Evolutionary conservation across 495 filamentous ascomycete genomes (phyloP).

Genomic region (Aspergillus cristatus): DNA sequence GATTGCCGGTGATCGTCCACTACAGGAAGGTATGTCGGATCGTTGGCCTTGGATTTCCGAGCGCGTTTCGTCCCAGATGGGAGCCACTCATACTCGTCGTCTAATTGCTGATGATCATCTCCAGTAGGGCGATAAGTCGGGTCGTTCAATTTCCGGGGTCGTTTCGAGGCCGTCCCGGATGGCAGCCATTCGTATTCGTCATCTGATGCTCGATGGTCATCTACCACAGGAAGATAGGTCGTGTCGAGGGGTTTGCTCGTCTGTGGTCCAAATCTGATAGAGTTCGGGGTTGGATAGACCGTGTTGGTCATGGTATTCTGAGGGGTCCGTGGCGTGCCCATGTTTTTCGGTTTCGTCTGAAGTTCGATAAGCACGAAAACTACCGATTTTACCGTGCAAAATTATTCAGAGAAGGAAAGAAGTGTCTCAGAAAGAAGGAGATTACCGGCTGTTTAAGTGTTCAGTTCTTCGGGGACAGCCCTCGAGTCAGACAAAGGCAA

Average conservation of each 20-base stretch:
- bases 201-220: constrained; percentile 1
- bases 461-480: too few relatives aligned
- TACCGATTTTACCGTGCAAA: too few relatives aligned
- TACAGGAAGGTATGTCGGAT: constrained; percentile 1
- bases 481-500: too few relatives aligned
- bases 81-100: neutral
- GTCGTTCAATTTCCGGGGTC: constrained; percentile 1
- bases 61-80: constrained; percentile 6
- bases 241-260: constrained; percentile 1
- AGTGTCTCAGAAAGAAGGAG: too few relatives aligned
- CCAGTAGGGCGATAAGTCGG: constrained; percentile 1
- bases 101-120: constrained; percentile 2
- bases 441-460: too few relatives aligned
- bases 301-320: too few relatives aligned
- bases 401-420: too few relatives aligned
- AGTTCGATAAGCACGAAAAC: too few relatives aligned
- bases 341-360: too few relatives aligned
- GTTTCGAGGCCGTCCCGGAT: constrained; percentile 6
- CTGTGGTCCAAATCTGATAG: too few relatives aligned
- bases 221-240: constrained; percentile 1
- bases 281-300: too few relatives aligned
- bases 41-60: neutral
- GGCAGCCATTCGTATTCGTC: neutral
- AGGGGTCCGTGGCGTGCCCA: too few relatives aligned
- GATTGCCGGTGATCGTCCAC: constrained; percentile 4